Base-by-base conservation (phyloP, 2,329 filamentous ascomycete species). In the Pyrenophora tritici-repentis region DNA sequence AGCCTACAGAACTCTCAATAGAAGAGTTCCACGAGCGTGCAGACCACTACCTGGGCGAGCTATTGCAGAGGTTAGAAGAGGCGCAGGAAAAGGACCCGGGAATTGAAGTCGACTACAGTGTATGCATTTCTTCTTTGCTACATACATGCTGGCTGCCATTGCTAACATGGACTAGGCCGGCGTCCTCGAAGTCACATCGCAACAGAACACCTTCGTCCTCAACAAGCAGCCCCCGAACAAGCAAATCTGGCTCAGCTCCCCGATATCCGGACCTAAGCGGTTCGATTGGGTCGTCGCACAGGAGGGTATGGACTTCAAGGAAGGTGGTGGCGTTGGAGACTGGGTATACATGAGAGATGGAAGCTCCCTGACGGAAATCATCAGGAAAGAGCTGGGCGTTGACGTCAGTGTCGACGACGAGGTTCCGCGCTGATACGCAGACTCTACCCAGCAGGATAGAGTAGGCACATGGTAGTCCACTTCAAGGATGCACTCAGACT, bases 221-320 rank as follows among this genome's bases (percentile, higher is more conserved):
- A 99, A 99, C 83, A 99, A 99, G 76, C 94, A 99, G 75, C 94
- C 94, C 0, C 91, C 93, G 16, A 97, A 97, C 81, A 94, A 91
- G 80, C 94, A 87, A 67, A 96, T 99, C 70, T 99, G 94, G 94
- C 85, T 97, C 38, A 94, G 90, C 32, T 96, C 91, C 36, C 94
- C 94, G 3, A 79, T 91, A 46, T 92, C 90, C 5, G 94, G 94
- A 0, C 94, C 94, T 12, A 97, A 97, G 77, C 87, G 93, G 51
- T 99, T 88, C 78, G 92, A 97, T 74, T 99, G 90, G 83, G 88
- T 96, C 47, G 73, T 92, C 42, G 64, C 79, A 39, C 85, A 86
- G 51, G 90, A 94, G 64, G 80, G 83, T 26, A 88, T 91, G 79
- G 76, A 86, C 65, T 83, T 91, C 70, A 95, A 95, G 77, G 88